phyloP scores from a whole-genome alignment of 1,139 yeast genomes.

The Magnusiomyces tetraspermus region DNA sequence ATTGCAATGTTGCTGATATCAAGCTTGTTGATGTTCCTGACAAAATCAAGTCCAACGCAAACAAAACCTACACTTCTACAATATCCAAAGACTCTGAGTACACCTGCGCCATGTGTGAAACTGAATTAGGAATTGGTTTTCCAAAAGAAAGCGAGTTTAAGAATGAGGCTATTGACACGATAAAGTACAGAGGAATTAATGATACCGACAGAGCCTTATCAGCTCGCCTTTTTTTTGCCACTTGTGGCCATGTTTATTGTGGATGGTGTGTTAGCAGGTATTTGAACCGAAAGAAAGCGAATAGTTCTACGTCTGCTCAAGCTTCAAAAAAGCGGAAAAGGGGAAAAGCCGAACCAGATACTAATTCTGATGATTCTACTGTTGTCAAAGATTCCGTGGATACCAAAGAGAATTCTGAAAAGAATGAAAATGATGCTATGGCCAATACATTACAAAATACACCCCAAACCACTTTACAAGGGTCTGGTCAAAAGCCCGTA shows the following conservation, averaged over 20 bases:
- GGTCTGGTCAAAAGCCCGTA: too few relatives aligned
- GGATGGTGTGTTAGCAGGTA: conserved; percentile 70
- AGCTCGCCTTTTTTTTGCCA: conserved; percentile 54
- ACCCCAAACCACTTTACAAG: too few relatives aligned
- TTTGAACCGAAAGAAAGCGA: conserved; percentile 15
- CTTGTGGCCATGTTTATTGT: conserved; percentile 81
- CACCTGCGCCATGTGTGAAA: conserved; percentile 62
- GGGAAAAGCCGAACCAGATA: neutral
- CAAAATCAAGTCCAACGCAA: neutral
- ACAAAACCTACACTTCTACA: conserved; percentile 6
- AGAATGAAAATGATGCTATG: too few relatives aligned
- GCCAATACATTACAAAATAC: too few relatives aligned
- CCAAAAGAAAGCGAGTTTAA: conserved; percentile 37
- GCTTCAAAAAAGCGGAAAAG: too few relatives aligned
- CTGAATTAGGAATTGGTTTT: conserved; percentile 60
- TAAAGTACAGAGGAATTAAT: conserved; percentile 34
- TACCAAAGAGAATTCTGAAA: too few relatives aligned
- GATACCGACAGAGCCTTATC: conserved; percentile 53
- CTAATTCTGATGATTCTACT: too few relatives aligned
- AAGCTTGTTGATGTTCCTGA: neutral
- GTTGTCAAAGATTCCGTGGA: too few relatives aligned
- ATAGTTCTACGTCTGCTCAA: too few relatives aligned
- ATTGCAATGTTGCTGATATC: neutral
- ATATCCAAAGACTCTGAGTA: conserved; percentile 4
- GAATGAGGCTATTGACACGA: conserved; percentile 32